phyloP scores from a whole-genome alignment of 2,329 filamentous ascomycete species.

The Diaporthe citri region DNA sequence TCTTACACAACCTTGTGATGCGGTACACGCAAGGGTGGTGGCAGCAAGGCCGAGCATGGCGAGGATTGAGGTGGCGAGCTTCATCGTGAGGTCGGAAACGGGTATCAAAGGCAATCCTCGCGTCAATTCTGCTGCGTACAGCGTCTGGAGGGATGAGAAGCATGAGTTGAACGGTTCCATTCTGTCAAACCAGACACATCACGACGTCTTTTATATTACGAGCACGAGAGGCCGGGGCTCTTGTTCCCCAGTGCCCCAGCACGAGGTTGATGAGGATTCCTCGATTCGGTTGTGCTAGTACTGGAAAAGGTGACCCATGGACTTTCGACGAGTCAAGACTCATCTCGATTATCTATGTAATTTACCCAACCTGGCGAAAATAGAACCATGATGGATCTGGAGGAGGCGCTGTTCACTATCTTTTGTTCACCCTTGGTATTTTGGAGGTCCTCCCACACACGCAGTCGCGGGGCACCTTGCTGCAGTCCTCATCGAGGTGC shows the following conservation, averaged over 20 bases:
- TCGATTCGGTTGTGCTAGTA: background rate
- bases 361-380: background rate
- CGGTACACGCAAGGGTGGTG: conserved; percentile 2
- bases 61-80: background rate
- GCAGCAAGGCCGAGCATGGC: background rate
- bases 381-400: background rate
- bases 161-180: background rate
- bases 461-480: background rate
- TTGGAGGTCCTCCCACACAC: background rate
- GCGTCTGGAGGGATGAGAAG: background rate
- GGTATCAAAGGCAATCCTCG: background rate
- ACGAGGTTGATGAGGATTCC: background rate
- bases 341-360: conserved; percentile 21
- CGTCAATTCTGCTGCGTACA: background rate
- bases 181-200: background rate
- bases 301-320: background rate
- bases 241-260: background rate
- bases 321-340: background rate
- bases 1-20: conserved; percentile 18
- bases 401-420: background rate
- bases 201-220: background rate
- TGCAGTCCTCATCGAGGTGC: background rate
- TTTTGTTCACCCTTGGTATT: background rate
- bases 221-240: background rate
- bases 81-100: background rate